Evolutionary conservation across 495 filamentous ascomycete genomes (phyloP).

Genomic region (Annulohypoxylon maeteangense): DNA sequence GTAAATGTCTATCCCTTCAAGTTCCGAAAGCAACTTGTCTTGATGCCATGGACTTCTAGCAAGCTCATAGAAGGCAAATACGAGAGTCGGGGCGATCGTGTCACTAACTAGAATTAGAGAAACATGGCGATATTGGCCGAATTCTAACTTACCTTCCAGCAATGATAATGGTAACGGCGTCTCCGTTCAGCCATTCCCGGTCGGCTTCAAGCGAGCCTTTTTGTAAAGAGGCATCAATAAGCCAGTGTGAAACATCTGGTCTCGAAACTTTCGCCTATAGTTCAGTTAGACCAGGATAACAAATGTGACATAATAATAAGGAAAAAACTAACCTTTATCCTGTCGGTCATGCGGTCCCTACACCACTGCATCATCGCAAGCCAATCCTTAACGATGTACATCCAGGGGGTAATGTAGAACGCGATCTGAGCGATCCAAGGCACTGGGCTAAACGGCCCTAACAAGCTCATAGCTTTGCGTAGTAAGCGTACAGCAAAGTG

Average conservation of each 20-base stretch:
- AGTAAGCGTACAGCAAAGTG: constrained; percentile 50
- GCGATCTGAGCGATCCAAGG: constrained; percentile 54
- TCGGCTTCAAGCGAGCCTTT: constrained; percentile 40
- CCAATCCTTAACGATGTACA: constrained; percentile 48
- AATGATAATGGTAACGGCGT: constrained; percentile 51
- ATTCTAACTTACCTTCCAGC: constrained; percentile 54
- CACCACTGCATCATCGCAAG: constrained; percentile 47
- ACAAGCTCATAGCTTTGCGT: constrained; percentile 46
- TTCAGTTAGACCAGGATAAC: constrained; percentile 17
- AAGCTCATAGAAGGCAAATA: constrained; percentile 56
- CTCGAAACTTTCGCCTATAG: constrained; percentile 41
- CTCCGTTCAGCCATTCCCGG: constrained; percentile 46
- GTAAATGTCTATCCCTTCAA: constrained; percentile 40
- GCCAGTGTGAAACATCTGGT: constrained; percentile 47
- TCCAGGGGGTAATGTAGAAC: constrained; percentile 45
- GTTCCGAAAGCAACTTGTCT: constrained; percentile 47
- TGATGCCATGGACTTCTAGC: constrained; percentile 48
- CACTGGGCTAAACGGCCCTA: constrained; percentile 51
- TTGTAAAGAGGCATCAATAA: constrained; percentile 49
- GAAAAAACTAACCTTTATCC: constrained; percentile 41
- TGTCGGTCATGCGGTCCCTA: constrained; percentile 48
- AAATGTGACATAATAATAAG: too few relatives aligned
- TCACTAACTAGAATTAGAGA: constrained; percentile 49
- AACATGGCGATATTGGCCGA: background rate
- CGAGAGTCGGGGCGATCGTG: constrained; percentile 52